These are phyloP conservation scores for Pythium insidiosum DNA, from an alignment of 352 stramenopile genomes.

Conservation along the genomic window DNA sequence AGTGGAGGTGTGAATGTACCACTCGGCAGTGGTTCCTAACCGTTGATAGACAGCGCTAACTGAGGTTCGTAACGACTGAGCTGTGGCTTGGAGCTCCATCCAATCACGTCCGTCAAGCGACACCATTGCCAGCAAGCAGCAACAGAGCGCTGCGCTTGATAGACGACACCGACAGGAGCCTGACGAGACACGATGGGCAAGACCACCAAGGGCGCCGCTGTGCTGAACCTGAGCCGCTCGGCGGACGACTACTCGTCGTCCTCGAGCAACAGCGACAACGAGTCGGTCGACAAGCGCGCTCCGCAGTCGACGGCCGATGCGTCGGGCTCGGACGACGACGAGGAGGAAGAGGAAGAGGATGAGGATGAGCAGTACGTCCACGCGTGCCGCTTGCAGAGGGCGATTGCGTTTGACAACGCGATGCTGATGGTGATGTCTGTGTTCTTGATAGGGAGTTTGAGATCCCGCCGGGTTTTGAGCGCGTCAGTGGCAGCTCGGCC, in stretches of 20 bases:
- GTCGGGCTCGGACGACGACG: conserved; percentile 4
- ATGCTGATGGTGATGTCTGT: conserved; percentile 3
- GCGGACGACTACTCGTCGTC: conserved; percentile 28
- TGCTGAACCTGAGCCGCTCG: conserved; percentile 55
- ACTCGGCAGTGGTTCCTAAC: neutral
- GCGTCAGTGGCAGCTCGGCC: conserved; percentile 42
- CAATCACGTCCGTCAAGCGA: conserved; percentile 16
- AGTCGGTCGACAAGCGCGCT: conserved; percentile 8
- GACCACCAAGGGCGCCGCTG: too few relatives aligned
- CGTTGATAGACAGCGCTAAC: too few relatives aligned
- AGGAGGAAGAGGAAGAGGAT: conserved; percentile 8
- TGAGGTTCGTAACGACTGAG: neutral
- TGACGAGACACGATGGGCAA: conserved; percentile 35
- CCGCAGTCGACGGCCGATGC: neutral
- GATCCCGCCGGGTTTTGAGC: conserved; percentile 65
- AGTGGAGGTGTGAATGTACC: conserved; percentile 1
- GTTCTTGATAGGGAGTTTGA: conserved; percentile 61
- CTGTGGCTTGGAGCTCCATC: conserved; percentile 13
- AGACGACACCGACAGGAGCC: too few relatives aligned
- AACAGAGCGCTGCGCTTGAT: neutral
- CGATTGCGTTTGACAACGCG: too few relatives aligned
- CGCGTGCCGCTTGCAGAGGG: too few relatives aligned
- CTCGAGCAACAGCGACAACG: conserved; percentile 11
- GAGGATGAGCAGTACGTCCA: conserved; percentile 15
- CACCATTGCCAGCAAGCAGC: too few relatives aligned